These are phyloP conservation scores for Daldinia decipiens DNA, from an alignment of 495 filamentous ascomycete genomes.

Conservation along the genomic window DNA sequence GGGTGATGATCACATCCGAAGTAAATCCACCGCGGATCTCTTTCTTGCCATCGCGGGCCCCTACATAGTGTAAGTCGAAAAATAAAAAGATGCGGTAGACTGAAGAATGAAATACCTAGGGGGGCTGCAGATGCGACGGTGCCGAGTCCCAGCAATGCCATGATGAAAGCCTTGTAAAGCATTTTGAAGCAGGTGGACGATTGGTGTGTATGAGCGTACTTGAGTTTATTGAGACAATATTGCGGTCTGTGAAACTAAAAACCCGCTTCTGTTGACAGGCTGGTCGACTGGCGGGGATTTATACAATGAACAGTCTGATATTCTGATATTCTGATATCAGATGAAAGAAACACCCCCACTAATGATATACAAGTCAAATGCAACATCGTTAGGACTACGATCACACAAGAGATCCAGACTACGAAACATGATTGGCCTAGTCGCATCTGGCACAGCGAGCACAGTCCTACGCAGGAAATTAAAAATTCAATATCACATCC, in stretches of 20 bases:
- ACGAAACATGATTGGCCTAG: not conserved
- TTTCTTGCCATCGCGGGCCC: not conserved
- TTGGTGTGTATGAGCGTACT: not conserved
- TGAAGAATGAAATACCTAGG: constrained; percentile 1
- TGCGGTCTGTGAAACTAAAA: not conserved
- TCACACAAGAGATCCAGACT: not conserved
- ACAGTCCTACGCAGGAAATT: constrained; percentile 3
- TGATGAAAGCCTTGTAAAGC: constrained; percentile 8
- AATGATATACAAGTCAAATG: constrained; percentile 8
- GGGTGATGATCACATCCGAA: constrained; percentile 5
- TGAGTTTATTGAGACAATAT: not conserved
- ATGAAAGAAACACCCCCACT: constrained; percentile 2
- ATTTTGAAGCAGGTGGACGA: constrained; percentile 1
- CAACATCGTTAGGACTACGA: constrained; percentile 4
- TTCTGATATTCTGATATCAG: not conserved
- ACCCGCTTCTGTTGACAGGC: not conserved
- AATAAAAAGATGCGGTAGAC: not conserved
- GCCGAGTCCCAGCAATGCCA: constrained; percentile 9
- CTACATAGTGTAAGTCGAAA: not conserved
- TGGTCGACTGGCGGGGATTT: not conserved
- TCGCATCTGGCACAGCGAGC: not conserved
- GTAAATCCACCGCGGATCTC: constrained; percentile 14
- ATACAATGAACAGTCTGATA: not conserved
- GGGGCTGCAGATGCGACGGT: not conserved
- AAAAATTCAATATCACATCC: constrained; percentile 4